Base-by-base conservation (phyloP, 140 eudicot genomes). In the Senecio squalidus region DNA sequence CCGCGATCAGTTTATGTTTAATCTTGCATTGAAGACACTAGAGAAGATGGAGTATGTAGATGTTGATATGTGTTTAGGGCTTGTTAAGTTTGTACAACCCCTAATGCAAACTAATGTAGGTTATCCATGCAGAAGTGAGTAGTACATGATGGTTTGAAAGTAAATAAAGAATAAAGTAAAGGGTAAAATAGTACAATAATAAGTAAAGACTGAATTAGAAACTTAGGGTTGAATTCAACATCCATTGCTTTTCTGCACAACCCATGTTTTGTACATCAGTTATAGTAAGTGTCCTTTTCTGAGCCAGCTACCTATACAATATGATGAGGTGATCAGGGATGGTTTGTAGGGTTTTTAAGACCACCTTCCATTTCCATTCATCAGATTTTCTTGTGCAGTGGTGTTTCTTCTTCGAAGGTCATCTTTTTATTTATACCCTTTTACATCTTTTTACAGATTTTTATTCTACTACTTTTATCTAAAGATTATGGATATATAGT, bases 241-340 rank as follows among this genome's bases (percentile, higher is more conserved):
- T 39, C 31, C 58, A 57, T 61, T 60, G 8, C 69, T 51, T 70
- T 61, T 40, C 62, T 70, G 76, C 46, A 52, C 39, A 61, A 28
- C 53, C 60, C 21, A 22, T 44, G 28, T 52, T 22, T 27, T 61
- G 38, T 15, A 46, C 24, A 60, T 6, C 70, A 70, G 28, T 40
- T 14, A 61, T 51, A 39, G 76, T n/a, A 70, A 70, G 5, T 3
- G 69, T 70, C 76, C 2, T 43, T 60, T n/a, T 70, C 70, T 26
- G 23, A 24, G 62, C 75, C 75, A 70, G 75, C 75, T 39, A 34
- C 63, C 69, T 39, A 60, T 70, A 54, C 75, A 60, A 70, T 49
- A 70, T 51, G 57, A 70, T 70, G 74, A 50, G 40, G 15, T 45
- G 30, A 2, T 27, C 46, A 68, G 60, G 66, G 0, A 69, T 69